A percentile compares a stretch with the other conserved stretches of the same genome.
These are phyloP conservation scores for Trifolium subterraneum DNA, from an alignment of 306 rosid genomes.

Conservation along the genomic window DNA sequence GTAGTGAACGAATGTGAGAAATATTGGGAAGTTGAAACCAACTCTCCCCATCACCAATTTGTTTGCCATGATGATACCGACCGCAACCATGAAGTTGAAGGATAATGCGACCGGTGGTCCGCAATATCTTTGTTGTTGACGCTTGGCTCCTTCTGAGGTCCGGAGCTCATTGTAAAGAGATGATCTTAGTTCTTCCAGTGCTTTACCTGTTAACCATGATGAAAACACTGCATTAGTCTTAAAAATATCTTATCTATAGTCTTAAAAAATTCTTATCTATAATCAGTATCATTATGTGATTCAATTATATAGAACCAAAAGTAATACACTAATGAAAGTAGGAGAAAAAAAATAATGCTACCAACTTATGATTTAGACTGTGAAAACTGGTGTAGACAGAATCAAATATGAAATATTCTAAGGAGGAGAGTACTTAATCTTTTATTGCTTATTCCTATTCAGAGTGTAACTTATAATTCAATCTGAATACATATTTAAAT, in stretches of 20 bases:
- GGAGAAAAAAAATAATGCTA: not conserved
- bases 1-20: slow-evolving; percentile 86
- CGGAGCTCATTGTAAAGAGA: slow-evolving; percentile 83
- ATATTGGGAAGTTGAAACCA: slow-evolving; percentile 90
- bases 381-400: not conserved
- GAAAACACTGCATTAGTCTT: not conserved
- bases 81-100: slow-evolving; percentile 79
- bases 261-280: not conserved
- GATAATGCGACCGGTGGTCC: slow-evolving; percentile 80
- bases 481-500: not conserved
- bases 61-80: slow-evolving; percentile 82
- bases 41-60: slow-evolving; percentile 93
- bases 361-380: slow-evolving; percentile 2
- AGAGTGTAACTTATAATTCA: not conserved
- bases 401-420: not conserved
- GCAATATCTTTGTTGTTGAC: slow-evolving; percentile 87
- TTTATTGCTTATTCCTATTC: not conserved
- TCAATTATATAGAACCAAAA: slow-evolving; percentile 28
- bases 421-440: no score
- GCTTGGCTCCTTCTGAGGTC: slow-evolving; percentile 92
- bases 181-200: slow-evolving; percentile 81
- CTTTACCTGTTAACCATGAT: slow-evolving; percentile 59
- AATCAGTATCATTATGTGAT: slow-evolving; percentile 20
- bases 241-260: not conserved
- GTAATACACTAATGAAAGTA: not conserved